phyloP scores from a whole-genome alignment of 106 monocot species.

The Dendrobium huoshanense region DNA sequence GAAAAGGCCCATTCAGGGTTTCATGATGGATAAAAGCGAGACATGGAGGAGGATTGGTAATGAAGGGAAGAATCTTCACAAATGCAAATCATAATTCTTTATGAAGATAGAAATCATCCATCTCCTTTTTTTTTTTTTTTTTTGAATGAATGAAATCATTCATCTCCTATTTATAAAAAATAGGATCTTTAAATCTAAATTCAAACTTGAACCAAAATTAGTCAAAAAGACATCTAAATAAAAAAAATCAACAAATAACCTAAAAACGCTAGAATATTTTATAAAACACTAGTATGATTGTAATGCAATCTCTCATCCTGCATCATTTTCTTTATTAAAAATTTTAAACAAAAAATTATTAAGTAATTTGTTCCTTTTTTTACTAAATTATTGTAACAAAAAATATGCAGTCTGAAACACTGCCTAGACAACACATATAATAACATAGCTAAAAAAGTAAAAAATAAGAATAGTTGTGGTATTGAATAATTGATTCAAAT shows the following conservation, averaged over 20 bases:
- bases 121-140: no score
- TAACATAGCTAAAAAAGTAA: not conserved
- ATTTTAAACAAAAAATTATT: not conserved
- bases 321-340: not conserved
- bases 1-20: not conserved
- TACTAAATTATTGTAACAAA: not conserved
- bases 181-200: not conserved
- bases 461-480: not conserved
- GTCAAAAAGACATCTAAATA: not conserved
- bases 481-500: no score
- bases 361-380: not conserved
- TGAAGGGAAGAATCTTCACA: not conserved
- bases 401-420: not conserved
- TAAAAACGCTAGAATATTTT: not conserved
- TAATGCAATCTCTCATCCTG: not conserved
- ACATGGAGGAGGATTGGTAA: not conserved
- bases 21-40: no score
- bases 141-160: no score
- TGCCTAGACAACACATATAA: not conserved
- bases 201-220: not conserved
- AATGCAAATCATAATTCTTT: not conserved
- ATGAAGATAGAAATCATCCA: not conserved
- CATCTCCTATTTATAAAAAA: not conserved
- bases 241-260: not conserved
- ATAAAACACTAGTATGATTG: not conserved